Percentiles rank a stretch among this genome's conserved stretches.
Conservation (phyloP, 2,329 filamentous ascomycete species). For the Exophiala dermatitidis region DNA sequence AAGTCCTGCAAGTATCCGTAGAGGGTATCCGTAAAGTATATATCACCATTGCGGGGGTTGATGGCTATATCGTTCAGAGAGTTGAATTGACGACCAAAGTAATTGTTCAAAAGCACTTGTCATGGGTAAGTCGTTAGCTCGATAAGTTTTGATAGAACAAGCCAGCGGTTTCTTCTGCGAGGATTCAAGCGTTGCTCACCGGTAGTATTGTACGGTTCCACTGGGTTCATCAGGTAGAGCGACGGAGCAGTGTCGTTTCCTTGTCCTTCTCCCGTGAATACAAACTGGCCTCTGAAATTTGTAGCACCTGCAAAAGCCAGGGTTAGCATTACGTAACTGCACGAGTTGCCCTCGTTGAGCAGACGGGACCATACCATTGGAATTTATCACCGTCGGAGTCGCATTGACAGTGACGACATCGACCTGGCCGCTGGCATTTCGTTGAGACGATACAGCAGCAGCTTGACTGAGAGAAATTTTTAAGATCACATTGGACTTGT, state of each 20-base stretch:
- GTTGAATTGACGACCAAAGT: slow-evolving; percentile 44
- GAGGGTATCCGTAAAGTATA: slow-evolving; percentile 28
- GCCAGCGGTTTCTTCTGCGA: background rate
- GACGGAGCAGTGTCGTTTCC: slow-evolving; percentile 39
- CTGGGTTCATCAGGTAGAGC: slow-evolving; percentile 41
- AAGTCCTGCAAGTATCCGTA: slow-evolving; percentile 43
- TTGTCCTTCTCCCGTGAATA: slow-evolving; percentile 47
- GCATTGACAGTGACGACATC: slow-evolving; percentile 39
- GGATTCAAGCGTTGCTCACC: slow-evolving; percentile 29
- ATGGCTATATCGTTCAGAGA: slow-evolving; percentile 26
- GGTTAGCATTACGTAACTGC: background rate
- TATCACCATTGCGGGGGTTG: slow-evolving; percentile 23
- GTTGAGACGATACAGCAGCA: slow-evolving; percentile 32
- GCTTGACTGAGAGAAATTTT: slow-evolving; percentile 46
- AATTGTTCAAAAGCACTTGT: slow-evolving; percentile 51
- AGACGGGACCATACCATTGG: slow-evolving; percentile 30
- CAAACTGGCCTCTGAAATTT: slow-evolving; percentile 45
- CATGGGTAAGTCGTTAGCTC: background rate
- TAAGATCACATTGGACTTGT: slow-evolving; percentile 46
- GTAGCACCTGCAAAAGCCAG: slow-evolving; percentile 37
- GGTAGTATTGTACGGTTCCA: slow-evolving; percentile 46
- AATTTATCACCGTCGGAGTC: slow-evolving; percentile 43
- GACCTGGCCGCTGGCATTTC: slow-evolving; percentile 38
- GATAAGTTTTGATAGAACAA: background rate
- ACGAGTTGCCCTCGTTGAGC: background rate